A percentile compares a stretch with the other conserved stretches of the same genome.
These are phyloP conservation scores for Aspergillus cavernicola DNA, from an alignment of 495 filamentous ascomycete genomes.

Conservation along the genomic window DNA sequence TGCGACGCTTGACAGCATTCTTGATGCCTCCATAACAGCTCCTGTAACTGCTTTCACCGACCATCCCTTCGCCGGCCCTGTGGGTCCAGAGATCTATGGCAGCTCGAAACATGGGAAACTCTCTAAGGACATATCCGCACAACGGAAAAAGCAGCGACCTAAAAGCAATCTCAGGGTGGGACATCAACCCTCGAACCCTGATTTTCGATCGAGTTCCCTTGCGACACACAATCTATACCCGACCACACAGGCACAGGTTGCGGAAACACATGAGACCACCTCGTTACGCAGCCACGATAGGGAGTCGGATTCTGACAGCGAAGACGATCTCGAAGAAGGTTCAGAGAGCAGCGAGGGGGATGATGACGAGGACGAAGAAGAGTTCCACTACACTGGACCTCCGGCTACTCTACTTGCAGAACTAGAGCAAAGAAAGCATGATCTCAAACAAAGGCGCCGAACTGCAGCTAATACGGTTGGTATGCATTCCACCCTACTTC, in stretches of 20 bases:
- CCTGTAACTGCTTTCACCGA: conserved; percentile 95
- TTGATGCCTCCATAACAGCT: conserved; percentile 89
- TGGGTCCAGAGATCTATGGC: conserved; percentile 64
- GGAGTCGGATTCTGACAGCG: conserved; percentile 18
- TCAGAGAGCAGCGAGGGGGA: conserved; percentile 15
- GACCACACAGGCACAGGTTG: conserved; percentile 19
- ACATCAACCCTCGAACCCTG: conserved; percentile 12
- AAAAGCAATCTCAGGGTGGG: conserved; percentile 22
- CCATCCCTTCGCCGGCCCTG: conserved; percentile 75
- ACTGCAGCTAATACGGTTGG: conserved; percentile 65
- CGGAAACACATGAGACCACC: conserved; percentile 16
- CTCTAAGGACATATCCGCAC: conserved; percentile 19
- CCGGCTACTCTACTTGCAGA: conserved; percentile 93
- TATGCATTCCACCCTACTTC: conserved; percentile 81
- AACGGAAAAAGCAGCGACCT: conserved; percentile 21
- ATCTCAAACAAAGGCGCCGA: conserved; percentile 70
- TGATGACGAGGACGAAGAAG: conserved; percentile 34
- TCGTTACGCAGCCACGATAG: conserved; percentile 21
- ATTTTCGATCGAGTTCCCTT: conserved; percentile 9
- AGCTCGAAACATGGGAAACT: conserved; percentile 30
- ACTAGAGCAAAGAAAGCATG: conserved; percentile 81
- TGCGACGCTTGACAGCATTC: conserved; percentile 84
- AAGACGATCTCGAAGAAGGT: conserved; percentile 16
- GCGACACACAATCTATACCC: conserved; percentile 11
- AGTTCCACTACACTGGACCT: conserved; percentile 52